Evolutionary conservation across 306 rosid species (phyloP).

Genomic region (Cicer bijugum): DNA sequence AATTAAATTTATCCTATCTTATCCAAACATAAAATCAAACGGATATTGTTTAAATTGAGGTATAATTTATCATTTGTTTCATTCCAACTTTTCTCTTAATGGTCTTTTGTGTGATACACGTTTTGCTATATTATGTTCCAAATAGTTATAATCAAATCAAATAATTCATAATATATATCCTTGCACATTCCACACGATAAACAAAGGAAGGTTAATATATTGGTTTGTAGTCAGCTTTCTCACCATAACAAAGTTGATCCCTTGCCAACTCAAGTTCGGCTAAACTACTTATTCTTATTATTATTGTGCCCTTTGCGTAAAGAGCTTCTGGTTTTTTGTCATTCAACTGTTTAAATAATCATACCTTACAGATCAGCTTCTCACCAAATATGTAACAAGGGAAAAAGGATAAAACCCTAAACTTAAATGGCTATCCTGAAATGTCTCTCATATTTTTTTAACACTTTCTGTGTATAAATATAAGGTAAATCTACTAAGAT

Average conservation of each 20-base stretch:
- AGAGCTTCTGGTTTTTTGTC: background rate
- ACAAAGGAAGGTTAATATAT: background rate
- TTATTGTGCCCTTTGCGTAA: constrained; percentile 33
- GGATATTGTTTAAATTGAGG: too few species aligned
- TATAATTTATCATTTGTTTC: too few species aligned
- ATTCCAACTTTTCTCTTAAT: too few species aligned
- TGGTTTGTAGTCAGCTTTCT: constrained; percentile 44
- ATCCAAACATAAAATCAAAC: too few species aligned
- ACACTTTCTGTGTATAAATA: too few species aligned
- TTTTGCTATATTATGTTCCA: background rate
- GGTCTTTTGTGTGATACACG: too few species aligned
- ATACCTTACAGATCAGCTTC: background rate
- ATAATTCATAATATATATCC: background rate
- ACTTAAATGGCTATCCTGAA: too few species aligned
- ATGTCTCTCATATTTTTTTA: too few species aligned
- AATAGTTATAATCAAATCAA: constrained; percentile 10
- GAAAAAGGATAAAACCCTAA: too few species aligned
- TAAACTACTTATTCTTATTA: background rate
- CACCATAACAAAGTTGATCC: constrained; percentile 34
- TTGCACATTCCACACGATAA: background rate
- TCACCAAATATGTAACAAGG: too few species aligned
- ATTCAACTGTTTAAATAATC: background rate
- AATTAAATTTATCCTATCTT: too few species aligned
- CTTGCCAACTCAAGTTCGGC: constrained; percentile 12
- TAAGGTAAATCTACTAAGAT: too few species aligned